A percentile compares a stretch with the other conserved stretches of the same genome.
Conservation (phyloP, 441 rosid species). For the Kokia cookei region DNA sequence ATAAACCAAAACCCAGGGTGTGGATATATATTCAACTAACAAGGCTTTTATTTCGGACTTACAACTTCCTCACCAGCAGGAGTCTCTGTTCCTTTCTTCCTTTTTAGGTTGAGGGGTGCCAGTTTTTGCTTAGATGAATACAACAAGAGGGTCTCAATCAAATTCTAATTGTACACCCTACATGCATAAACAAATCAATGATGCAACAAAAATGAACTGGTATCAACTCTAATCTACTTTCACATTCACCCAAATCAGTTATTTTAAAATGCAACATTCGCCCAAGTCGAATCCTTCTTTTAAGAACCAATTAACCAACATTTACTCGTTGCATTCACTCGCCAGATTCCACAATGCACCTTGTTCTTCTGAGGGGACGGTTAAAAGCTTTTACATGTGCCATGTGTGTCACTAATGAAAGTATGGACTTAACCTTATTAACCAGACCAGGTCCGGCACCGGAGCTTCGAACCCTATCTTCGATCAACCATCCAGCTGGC, state of each 20-base stretch:
- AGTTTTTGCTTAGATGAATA: constrained; percentile 20
- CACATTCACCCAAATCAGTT: too few species aligned
- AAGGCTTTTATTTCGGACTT: constrained; percentile 14
- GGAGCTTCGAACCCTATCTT: constrained; percentile 48
- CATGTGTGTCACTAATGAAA: background rate
- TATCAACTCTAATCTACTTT: background rate
- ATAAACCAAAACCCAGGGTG: background rate
- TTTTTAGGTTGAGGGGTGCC: constrained; percentile 29
- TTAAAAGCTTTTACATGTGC: too few species aligned
- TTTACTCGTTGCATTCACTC: background rate
- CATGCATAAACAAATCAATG: background rate
- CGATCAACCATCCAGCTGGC: constrained; percentile 66
- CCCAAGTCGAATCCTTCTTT: background rate
- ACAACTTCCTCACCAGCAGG: constrained; percentile 28
- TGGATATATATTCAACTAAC: background rate
- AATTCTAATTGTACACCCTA: background rate
- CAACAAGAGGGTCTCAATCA: background rate
- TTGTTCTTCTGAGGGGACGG: background rate
- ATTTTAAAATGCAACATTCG: background rate
- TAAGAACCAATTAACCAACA: background rate
- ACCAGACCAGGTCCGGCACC: constrained; percentile 59
- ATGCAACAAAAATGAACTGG: background rate
- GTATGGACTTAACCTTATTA: constrained; percentile 39
- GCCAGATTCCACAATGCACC: background rate
- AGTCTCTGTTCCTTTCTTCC: constrained; percentile 27